Evolutionary conservation across 768 basidiomycete species (phyloP).

Genomic region (Serendipita indica): DNA sequence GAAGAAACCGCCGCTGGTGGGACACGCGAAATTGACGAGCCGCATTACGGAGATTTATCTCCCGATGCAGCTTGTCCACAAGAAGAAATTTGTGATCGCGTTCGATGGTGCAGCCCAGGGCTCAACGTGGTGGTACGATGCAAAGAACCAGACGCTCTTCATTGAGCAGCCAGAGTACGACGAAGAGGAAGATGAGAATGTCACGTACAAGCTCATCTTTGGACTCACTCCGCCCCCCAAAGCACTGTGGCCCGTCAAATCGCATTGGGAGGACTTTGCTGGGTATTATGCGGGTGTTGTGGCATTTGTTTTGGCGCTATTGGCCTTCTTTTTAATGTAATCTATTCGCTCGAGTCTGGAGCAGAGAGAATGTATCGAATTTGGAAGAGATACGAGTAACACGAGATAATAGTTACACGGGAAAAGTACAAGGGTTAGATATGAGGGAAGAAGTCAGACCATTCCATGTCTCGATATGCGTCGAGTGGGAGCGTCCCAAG

Average conservation of each 20-base stretch:
- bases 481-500: too few relatives aligned
- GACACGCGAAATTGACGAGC: slow-evolving; percentile 27
- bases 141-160: slow-evolving; percentile 57
- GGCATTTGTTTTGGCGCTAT: not conserved
- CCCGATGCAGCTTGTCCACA: slow-evolving; percentile 41
- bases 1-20: slow-evolving; percentile 27
- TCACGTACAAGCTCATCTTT: slow-evolving; percentile 36
- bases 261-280: slow-evolving; percentile 48
- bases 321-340: not conserved
- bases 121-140: slow-evolving; percentile 46
- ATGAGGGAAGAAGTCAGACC: too few relatives aligned
- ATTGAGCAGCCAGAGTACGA: slow-evolving; percentile 32
- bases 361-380: too few relatives aligned
- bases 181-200: slow-evolving; percentile 13
- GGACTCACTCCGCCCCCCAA: slow-evolving; percentile 39
- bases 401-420: too few relatives aligned
- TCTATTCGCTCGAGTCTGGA: too few relatives aligned
- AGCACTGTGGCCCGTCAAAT: slow-evolving; percentile 41
- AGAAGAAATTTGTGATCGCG: slow-evolving; percentile 39
- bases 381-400: too few relatives aligned
- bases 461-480: too few relatives aligned
- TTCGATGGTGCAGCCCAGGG: slow-evolving; percentile 33
- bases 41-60: slow-evolving; percentile 73
- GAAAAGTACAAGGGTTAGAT: too few relatives aligned
- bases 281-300: slow-evolving; percentile 10